Evolutionary conservation across 2,329 filamentous ascomycete species (phyloP).

Genomic region (Phyllosticta citrichinensis): DNA sequence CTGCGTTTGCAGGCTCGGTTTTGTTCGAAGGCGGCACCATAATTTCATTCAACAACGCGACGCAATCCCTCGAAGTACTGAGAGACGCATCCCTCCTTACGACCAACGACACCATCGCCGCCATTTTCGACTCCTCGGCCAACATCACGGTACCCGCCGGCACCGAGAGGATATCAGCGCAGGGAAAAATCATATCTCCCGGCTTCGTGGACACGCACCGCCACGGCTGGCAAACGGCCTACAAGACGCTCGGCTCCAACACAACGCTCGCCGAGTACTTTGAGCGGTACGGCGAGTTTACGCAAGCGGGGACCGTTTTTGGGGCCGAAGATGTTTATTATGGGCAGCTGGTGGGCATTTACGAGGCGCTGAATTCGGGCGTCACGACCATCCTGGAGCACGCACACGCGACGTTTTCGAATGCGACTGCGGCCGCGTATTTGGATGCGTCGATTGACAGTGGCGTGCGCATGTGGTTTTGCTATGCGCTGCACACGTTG

Average conservation of each 20-base stretch:
- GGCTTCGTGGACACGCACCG: conserved; percentile 50
- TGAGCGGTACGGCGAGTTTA: conserved; percentile 7
- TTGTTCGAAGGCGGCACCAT: conserved; percentile 31
- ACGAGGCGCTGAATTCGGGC: conserved; percentile 42
- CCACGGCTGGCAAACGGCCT: conserved; percentile 41
- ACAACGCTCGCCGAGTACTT: conserved; percentile 23
- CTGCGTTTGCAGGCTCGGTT: conserved; percentile 7
- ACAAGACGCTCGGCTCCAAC: conserved; percentile 44
- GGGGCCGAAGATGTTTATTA: conserved; percentile 18
- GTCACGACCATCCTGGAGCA: conserved; percentile 45
- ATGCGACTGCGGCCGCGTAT: conserved; percentile 34
- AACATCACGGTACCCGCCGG: conserved; percentile 18
- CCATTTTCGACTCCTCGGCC: conserved; percentile 18
- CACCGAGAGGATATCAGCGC: conserved; percentile 36
- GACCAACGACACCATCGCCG: conserved; percentile 28
- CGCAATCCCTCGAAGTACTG: conserved; percentile 28
- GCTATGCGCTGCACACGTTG: conserved; percentile 32
- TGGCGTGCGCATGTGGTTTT: conserved; percentile 37
- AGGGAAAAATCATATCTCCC: conserved; percentile 42
- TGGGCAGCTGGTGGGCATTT: conserved; percentile 28
- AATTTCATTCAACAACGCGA: conserved; percentile 29
- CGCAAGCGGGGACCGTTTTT: conserved; percentile 8
- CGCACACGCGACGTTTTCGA: conserved; percentile 39
- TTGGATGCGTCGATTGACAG: conserved; percentile 40
- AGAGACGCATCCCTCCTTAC: conserved; percentile 34